Evolutionary conservation across 2,329 filamentous ascomycete species (phyloP), one percentile per base, ranked within the genome.

Genomic region (Nothophoma quercina): DNA sequence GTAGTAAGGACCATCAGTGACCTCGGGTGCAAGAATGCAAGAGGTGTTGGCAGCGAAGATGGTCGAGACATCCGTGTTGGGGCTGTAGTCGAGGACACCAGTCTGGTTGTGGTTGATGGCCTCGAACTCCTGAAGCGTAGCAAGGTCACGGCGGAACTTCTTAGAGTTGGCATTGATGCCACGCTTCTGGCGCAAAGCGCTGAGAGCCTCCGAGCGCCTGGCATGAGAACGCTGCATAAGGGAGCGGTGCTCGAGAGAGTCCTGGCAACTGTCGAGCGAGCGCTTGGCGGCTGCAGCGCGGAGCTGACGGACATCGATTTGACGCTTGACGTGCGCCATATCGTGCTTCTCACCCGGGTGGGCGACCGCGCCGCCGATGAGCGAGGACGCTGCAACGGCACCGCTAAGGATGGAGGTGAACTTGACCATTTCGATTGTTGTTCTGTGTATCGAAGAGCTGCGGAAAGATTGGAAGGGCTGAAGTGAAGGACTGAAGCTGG

Each of bases 331-430:
- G 22, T 64, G 60, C 29, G 58, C 49, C 47, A 60, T 57, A 25
- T 72, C 66, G 39, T 73, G 69, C 38, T 68, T 64, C 53, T 74
- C 71, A 26, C 70, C 70, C 21, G 71, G 70, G 29, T 74, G 71
- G 26, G 69, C 69, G 28, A 55, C 15, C 12, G 55, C 57, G 25
- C 58, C 38, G 34, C 52, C 29, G 4, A 65, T 41, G 28, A 67
- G 55, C 13, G 58, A 61, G 36, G 63, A 51, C 12, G 51, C 58
- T 15, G 54, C 56, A 26, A 62, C 40, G 13, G 63, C 63, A 38
- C 49, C 44, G 35, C 58, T 55, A 36, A 65, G 36, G 25, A 63
- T 55, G 25, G 58, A 63, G 26, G 48, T 52, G 36, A 66, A 56
- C 29, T 62, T 49, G 32, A 66, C 62, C 62, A 66, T 66, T 10